These are phyloP conservation scores for Spatholobus suberectus DNA, from an alignment of 306 rosid species.

Conservation along the genomic window DNA sequence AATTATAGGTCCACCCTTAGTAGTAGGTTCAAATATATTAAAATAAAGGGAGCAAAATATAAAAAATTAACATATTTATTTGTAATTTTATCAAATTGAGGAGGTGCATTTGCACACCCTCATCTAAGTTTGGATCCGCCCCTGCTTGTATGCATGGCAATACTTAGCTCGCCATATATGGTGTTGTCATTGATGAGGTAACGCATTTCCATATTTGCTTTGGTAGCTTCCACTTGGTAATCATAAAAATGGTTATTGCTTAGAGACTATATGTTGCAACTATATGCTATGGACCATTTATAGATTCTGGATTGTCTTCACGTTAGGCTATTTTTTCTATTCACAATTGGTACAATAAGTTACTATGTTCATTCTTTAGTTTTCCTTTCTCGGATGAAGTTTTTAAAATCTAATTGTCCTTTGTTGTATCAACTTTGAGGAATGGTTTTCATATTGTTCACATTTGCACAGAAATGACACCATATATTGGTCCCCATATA, in stretches of 20 bases:
- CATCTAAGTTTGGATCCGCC: too few species aligned
- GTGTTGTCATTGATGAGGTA: slow-evolving; percentile 98
- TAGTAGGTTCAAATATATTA: too few species aligned
- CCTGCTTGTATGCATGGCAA: slow-evolving; percentile 75
- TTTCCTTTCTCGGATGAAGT: not conserved
- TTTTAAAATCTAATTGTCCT: too few species aligned
- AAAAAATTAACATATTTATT: too few species aligned
- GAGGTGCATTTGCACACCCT: too few species aligned
- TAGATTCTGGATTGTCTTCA: slow-evolving; percentile 3
- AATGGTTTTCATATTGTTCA: slow-evolving; percentile 77
- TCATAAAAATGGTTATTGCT: too few species aligned
- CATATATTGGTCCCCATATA: slow-evolving; percentile 70
- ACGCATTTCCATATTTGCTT: not conserved
- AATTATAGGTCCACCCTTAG: too few species aligned
- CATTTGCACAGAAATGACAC: slow-evolving; percentile 91
- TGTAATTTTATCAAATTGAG: too few species aligned
- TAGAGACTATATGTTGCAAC: too few species aligned
- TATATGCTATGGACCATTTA: not conserved
- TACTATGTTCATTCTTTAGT: not conserved
- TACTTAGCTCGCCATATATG: slow-evolving; percentile 75
- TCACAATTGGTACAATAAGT: not conserved
- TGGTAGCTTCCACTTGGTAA: not conserved
- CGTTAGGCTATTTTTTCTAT: not conserved
- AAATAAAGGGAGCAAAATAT: too few species aligned
- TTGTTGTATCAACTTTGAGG: slow-evolving; percentile 68